These are phyloP conservation scores for Aspergillus viridinutans DNA, from an alignment of 2,329 filamentous ascomycete genomes.

Conservation along the genomic window DNA sequence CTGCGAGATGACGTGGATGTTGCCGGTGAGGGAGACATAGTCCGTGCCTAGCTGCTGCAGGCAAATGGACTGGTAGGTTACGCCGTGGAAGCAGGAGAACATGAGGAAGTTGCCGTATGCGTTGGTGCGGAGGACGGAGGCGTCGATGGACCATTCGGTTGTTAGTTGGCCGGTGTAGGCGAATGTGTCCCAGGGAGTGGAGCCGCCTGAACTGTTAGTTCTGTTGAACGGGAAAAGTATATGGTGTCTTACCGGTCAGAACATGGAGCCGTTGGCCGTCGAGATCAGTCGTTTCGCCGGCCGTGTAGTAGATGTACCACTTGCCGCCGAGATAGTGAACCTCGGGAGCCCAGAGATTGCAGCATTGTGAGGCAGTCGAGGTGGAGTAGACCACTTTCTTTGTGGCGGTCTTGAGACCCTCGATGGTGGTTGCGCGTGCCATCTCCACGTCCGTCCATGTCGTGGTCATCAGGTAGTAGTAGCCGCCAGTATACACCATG, in stretches of 20 bases:
- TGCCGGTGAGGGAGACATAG: slow-evolving; percentile 32
- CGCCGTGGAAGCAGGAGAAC: slow-evolving; percentile 48
- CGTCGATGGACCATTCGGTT: slow-evolving; percentile 52
- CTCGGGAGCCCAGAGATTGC: slow-evolving; percentile 58
- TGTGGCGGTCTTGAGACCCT: slow-evolving; percentile 52
- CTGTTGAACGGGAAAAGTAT: too few relatives aligned
- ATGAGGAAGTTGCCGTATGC: slow-evolving; percentile 52
- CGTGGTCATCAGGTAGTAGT: slow-evolving; percentile 56
- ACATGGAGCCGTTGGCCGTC: slow-evolving; percentile 51
- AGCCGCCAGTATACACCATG: slow-evolving; percentile 50
- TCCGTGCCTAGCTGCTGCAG: slow-evolving; percentile 10
- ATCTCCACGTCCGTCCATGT: slow-evolving; percentile 55
- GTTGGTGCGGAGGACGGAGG: slow-evolving; percentile 48
- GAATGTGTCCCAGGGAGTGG: slow-evolving; percentile 50
- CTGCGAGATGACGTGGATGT: slow-evolving; percentile 47
- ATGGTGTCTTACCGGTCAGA: slow-evolving; percentile 40
- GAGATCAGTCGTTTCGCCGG: slow-evolving; percentile 44
- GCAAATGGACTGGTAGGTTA: slow-evolving; percentile 18
- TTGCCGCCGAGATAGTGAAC: slow-evolving; percentile 48
- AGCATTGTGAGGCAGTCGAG: slow-evolving; percentile 44
- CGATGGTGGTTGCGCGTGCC: slow-evolving; percentile 51
- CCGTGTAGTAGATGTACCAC: slow-evolving; percentile 58
- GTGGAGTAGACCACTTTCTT: slow-evolving; percentile 51
- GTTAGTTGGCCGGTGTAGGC: slow-evolving; percentile 48
- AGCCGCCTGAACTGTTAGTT: slow-evolving; percentile 36